Evolutionary conservation across 192 early-diverging fungal genomes (phyloP).

Genomic region (Backusella luteola): DNA sequence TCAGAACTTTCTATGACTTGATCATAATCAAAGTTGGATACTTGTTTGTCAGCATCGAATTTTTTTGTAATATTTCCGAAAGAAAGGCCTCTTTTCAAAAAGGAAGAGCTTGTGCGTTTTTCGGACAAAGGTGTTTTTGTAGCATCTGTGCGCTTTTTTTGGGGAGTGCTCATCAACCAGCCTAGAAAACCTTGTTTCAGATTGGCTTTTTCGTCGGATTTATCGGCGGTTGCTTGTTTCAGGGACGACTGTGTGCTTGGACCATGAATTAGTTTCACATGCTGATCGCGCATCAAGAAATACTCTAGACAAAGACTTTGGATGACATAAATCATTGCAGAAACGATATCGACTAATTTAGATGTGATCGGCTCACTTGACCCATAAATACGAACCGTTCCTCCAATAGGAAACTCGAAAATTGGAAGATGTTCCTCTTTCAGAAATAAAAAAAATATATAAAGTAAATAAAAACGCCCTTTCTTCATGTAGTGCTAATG

Average conservation of each 20-base stretch:
- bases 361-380: background rate
- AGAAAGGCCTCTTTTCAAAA: background rate
- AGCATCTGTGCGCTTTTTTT: background rate
- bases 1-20: constrained; percentile 24
- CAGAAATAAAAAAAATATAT: background rate
- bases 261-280: constrained; percentile 35
- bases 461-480: background rate
- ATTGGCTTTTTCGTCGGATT: background rate
- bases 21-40: background rate
- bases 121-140: background rate
- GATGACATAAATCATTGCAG: constrained; percentile 67
- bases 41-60: background rate
- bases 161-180: background rate
- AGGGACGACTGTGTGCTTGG: background rate
- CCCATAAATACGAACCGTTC: constrained; percentile 21
- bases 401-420: constrained; percentile 15
- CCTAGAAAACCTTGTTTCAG: background rate
- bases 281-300: constrained; percentile 70
- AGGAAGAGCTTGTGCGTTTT: background rate
- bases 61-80: constrained; percentile 1
- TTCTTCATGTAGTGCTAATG: background rate
- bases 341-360: constrained; percentile 54
- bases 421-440: background rate
- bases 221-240: background rate
- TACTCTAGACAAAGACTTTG: constrained; percentile 80